Conservation (phyloP, 2,329 filamentous ascomycete genomes). For the Penicillium griseofulvum region DNA sequence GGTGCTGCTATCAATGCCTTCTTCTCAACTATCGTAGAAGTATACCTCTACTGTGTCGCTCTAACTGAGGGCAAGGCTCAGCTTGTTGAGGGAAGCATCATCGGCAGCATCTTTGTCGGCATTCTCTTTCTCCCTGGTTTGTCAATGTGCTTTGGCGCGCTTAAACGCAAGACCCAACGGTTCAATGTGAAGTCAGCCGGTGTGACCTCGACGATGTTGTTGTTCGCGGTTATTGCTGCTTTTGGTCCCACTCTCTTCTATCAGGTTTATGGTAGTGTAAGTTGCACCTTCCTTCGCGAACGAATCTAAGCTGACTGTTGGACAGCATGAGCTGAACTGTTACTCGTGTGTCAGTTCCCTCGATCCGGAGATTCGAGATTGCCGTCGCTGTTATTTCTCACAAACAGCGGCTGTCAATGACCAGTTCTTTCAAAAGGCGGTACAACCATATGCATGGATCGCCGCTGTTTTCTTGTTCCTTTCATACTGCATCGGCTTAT, state of each 20-base stretch:
- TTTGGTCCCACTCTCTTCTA: constrained; percentile 97
- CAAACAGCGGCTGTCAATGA: constrained; percentile 82
- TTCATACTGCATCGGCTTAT: constrained; percentile 88
- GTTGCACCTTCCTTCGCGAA: constrained; percentile 27
- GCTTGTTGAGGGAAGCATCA: constrained; percentile 93
- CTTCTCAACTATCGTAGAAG: constrained; percentile 95
- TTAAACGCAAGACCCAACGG: constrained; percentile 95
- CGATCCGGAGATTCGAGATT: constrained; percentile 58
- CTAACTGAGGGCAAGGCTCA: constrained; percentile 87
- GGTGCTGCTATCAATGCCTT: constrained; percentile 97
- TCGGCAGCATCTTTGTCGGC: constrained; percentile 96
- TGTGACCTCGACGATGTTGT: constrained; percentile 94
- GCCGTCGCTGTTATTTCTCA: constrained; percentile 89
- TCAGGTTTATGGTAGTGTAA: constrained; percentile 90
- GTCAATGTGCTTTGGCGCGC: constrained; percentile 97
- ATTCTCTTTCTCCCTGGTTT: constrained; percentile 90
- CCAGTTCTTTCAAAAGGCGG: constrained; percentile 83
- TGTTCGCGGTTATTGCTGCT: constrained; percentile 92
- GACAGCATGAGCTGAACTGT: constrained; percentile 84
- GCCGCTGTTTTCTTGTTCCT: constrained; percentile 82
- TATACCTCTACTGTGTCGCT: constrained; percentile 95
- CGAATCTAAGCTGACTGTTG: constrained; percentile 34
- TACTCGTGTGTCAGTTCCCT: constrained; percentile 59
- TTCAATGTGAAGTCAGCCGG: constrained; percentile 97
- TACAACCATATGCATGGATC: constrained; percentile 90